phyloP scores from a whole-genome alignment of 345 rosid genomes.

The Cardiospermum halicacabum region DNA sequence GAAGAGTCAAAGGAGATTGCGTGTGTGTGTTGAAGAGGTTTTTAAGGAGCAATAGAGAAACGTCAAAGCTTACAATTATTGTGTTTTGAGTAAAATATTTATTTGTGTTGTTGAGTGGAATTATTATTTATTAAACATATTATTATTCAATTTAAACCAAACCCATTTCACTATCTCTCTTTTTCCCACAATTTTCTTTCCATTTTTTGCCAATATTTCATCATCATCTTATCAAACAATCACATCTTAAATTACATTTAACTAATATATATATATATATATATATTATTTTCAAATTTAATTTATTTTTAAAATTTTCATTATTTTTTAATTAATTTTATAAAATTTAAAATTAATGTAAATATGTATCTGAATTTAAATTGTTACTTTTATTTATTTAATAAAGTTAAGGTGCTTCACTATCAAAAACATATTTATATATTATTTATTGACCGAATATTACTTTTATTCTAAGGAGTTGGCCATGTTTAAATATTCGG shows the following conservation, averaged over 20 bases:
- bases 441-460: slow-evolving; percentile 8
- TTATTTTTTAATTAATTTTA: no score
- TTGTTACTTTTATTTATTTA: no score
- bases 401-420: no score
- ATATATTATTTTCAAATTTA: no score
- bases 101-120: slow-evolving; percentile 25
- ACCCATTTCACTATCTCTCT: background rate
- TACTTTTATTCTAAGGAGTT: slow-evolving; percentile 5
- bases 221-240: no score
- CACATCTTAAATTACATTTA: no score
- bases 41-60: slow-evolving; percentile 34
- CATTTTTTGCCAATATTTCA: background rate
- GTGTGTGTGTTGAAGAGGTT: slow-evolving; percentile 51
- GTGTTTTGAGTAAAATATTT: slow-evolving; percentile 40
- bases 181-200: background rate
- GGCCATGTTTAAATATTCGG: background rate
- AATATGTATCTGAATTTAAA: no score
- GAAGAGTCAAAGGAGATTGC: slow-evolving; percentile 54
- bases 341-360: no score
- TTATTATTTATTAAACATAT: background rate
- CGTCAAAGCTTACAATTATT: slow-evolving; percentile 66
- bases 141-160: background rate
- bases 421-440: no score
- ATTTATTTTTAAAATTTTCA: no score
- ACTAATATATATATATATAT: no score